Conservation (phyloP, 192 early-diverging fungal species). For the Linnemannia hyalina region DNA sequence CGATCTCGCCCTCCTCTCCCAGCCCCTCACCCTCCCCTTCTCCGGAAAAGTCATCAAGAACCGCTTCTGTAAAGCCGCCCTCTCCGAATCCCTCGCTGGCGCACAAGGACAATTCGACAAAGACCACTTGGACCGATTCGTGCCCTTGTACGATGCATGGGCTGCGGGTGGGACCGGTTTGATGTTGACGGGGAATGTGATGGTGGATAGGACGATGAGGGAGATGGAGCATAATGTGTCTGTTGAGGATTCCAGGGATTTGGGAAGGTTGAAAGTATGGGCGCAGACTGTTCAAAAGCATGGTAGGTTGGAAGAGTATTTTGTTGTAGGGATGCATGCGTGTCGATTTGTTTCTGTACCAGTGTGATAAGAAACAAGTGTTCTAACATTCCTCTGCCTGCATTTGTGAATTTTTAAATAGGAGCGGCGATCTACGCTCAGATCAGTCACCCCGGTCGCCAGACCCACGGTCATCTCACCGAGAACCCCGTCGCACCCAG, state of each 20-base stretch:
- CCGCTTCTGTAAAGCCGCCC: conserved; percentile 29
- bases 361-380: no score
- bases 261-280: conserved; percentile 15
- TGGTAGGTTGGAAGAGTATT: background rate
- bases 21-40: conserved; percentile 25
- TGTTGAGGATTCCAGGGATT: conserved; percentile 14
- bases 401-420: background rate
- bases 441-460: conserved; percentile 24
- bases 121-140: conserved; percentile 1
- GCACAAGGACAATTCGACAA: conserved; percentile 19
- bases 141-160: conserved; percentile 11
- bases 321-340: background rate
- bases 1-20: background rate
- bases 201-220: conserved; percentile 21
- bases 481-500: conserved; percentile 19
- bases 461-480: conserved; percentile 13
- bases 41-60: conserved; percentile 29
- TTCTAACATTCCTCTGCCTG: no score
- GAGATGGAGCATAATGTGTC: conserved; percentile 18
- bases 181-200: conserved; percentile 29
- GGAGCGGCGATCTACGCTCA: conserved; percentile 17
- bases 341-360: no score
- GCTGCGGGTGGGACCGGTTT: conserved; percentile 24
- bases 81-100: conserved; percentile 13
- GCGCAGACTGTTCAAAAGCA: conserved; percentile 23